Evolutionary conservation across 2,329 filamentous ascomycete species (phyloP).

Genomic region (Beauveria pseudobassiana): DNA sequence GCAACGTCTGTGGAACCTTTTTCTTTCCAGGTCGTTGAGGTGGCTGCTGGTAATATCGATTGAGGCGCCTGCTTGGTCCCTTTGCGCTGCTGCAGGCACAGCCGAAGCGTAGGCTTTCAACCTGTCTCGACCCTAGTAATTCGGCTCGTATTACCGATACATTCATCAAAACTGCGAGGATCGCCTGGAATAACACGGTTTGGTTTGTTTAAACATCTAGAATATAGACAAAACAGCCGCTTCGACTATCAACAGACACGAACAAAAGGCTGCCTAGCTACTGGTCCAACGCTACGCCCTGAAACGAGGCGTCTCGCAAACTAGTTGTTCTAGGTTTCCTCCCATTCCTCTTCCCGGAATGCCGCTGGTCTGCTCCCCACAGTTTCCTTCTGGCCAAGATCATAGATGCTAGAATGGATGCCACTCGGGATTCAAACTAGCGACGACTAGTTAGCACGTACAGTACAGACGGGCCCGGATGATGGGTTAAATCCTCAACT

Average conservation of each 20-base stretch:
- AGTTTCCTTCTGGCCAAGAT: neutral
- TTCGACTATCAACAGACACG: neutral
- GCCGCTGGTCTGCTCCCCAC: neutral
- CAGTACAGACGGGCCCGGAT: neutral
- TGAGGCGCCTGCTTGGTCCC: neutral
- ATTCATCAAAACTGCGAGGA: too few relatives aligned
- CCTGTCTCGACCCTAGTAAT: too few relatives aligned
- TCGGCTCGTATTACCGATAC: too few relatives aligned
- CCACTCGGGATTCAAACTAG: neutral
- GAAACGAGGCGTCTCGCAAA: too few relatives aligned
- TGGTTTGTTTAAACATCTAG: too few relatives aligned
- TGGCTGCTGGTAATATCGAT: slow-evolving; percentile 1
- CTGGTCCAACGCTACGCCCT: too few relatives aligned
- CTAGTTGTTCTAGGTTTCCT: too few relatives aligned
- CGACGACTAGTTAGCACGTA: neutral
- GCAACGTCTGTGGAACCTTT: neutral
- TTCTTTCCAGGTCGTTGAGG: neutral
- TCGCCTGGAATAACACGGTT: too few relatives aligned
- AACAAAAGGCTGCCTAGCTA: neutral
- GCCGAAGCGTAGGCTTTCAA: too few relatives aligned
- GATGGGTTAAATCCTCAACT: neutral
- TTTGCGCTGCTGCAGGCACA: neutral
- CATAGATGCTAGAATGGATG: neutral
- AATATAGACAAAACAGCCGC: neutral
- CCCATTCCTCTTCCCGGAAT: too few relatives aligned